Evolutionary conservation across 2,329 filamentous ascomycete genomes (phyloP).

Genomic region (Cadophora malorum): DNA sequence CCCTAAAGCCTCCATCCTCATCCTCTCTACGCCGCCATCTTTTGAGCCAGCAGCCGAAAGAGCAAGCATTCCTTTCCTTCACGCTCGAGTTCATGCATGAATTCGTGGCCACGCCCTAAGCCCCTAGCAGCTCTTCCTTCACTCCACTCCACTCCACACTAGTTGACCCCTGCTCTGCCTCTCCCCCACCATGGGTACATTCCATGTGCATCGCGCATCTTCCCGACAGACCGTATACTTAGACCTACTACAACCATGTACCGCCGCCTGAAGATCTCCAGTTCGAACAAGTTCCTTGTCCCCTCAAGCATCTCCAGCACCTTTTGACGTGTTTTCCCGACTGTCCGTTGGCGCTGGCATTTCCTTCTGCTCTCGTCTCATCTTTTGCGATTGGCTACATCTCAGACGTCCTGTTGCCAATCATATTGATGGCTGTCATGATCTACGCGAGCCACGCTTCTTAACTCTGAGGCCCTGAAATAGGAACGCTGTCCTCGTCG

Average conservation of each 20-base stretch:
- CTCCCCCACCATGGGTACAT: constrained; percentile 41
- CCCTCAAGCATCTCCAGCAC: constrained; percentile 35
- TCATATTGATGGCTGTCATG: constrained; percentile 52
- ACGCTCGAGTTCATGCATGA: constrained; percentile 47
- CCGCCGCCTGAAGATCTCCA: constrained; percentile 42
- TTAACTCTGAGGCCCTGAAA: constrained; percentile 49
- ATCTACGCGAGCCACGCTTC: constrained; percentile 52
- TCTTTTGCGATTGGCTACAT: constrained; percentile 52
- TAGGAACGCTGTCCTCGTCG: constrained; percentile 44
- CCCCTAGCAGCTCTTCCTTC: constrained; percentile 34
- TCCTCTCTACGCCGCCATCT: constrained; percentile 20
- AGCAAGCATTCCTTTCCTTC: constrained; percentile 37
- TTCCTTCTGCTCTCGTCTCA: constrained; percentile 40
- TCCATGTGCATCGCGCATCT: constrained; percentile 45
- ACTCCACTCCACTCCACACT: constrained; percentile 30
- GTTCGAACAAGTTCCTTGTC: constrained; percentile 44
- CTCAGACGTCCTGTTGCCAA: constrained; percentile 49
- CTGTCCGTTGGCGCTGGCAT: constrained; percentile 40
- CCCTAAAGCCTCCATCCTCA: not conserved
- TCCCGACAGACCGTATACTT: constrained; percentile 44
- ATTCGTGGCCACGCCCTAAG: constrained; percentile 44
- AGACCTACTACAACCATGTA: constrained; percentile 41
- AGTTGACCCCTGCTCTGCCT: constrained; percentile 37
- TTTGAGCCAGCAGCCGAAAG: constrained; percentile 31
- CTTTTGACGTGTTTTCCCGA: constrained; percentile 41